Base-by-base conservation (phyloP, 257 asterid species). In the Plantago ovata region DNA sequence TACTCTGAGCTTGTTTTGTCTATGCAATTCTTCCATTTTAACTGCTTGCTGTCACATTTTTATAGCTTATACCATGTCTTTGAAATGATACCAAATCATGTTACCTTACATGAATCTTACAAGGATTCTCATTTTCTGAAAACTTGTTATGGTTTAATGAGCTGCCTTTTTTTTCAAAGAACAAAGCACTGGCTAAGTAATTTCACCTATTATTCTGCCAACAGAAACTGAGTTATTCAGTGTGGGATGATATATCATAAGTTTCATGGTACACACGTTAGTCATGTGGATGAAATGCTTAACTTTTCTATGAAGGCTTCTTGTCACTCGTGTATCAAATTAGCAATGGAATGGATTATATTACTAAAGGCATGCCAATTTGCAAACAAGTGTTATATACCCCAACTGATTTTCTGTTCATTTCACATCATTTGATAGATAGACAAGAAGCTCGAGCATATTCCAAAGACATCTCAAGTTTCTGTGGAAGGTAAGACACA, bases 391-490 rank as follows among this genome's bases (percentile, higher is more conserved):
- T 67, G 77, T 74, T 70, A 63, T 66, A 58, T 58, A 10, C 32
- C 53, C 19, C 75, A 48, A 70, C 53, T 15, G 33, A 28, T 53
- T 33, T 23, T 21, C 9, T 33, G 70, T 19, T 39, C 43, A 4
- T 21, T 51, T 44, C 49, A 40, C 7, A 53, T 50, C 69, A 44
- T 44, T 3, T 58, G 58, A 56, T 55, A 91, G 98, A 69, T 68
- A 87, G 79, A 73, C 96, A 83, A 81, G 98, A 87, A 74, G 98
- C 96, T 28, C 70, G 76, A 51, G 95, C 91, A 58, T 70, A 91
- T 72, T 70, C 96, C 3, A 91, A 91, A 71, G 84, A 79, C 39
- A 81, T 91, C 66, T 91, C 96, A 55, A 64, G 89, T 67, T 92
- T 85, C 64, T 92, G 98, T 73, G 98, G 96, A 77, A 87, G 96